Base-by-base conservation (phyloP, 2,329 filamentous ascomycete species). In the Pseudocercospora macadamiae region DNA sequence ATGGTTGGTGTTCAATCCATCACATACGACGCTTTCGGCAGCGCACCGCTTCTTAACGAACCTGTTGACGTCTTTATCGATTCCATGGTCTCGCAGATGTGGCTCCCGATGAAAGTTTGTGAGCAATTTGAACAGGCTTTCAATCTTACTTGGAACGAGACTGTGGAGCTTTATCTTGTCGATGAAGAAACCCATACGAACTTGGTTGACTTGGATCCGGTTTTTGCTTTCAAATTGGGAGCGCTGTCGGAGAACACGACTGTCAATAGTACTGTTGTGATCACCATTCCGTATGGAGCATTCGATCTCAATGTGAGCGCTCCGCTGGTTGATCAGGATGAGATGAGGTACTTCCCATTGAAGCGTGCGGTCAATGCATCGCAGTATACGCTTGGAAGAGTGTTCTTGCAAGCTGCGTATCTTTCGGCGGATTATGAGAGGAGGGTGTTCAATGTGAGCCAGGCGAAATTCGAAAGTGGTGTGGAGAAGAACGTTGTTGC, bases 31-130 rank as follows among this genome's bases (percentile, higher is more conserved):
- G 34, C 44, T 3, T 42, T 44, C 34, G 53, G 53, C 12, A 36
- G 26, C 21, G 23, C 30, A 8, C 42, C 53, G 12, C 51, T 54
- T 23, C 32, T 54, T 18, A 26, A 32, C 12, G 18, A 21, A n/a
- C 42, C 25, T 32, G 42, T 48, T 10, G 28, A 55, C 12, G 18
- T 55, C n/a, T 59, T 66, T 54, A 70, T 78, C 52, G 74, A 77
- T 59, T 73, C 73, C 2, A 63, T 74, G 8, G 67, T 77, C 1
- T 62, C 75, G 1, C 69, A 77, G 6, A 73, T 78, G 18, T 78
- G 76, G 76, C 69, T 79, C 4, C 75, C 76, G 2, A 37, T 57
- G 1, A 66, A 67, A n/a, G 68, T 66, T 1, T 75, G 74, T 61
- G 53, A 70, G 8, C 48, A 61, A 3, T 77, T 78, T 53, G 72